Conservation (phyloP, 805 yeast species). For the Yamadazyma akitaensis region DNA sequence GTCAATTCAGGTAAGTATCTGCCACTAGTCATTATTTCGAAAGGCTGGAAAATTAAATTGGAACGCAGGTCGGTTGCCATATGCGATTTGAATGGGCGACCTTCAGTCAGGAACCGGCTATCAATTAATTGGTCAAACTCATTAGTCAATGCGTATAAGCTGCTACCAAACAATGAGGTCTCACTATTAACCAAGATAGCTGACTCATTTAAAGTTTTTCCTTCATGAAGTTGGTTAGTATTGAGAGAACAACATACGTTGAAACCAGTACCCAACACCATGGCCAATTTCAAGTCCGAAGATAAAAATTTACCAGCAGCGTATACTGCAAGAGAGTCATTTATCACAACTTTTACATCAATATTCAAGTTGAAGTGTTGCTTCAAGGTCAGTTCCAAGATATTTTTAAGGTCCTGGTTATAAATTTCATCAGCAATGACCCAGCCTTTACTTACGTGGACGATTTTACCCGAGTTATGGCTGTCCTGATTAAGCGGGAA, state of each 20-base stretch:
- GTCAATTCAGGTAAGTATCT: slow-evolving; percentile 54
- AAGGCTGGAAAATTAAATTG: slow-evolving; percentile 46
- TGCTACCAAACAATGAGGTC: slow-evolving; percentile 51
- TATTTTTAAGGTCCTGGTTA: slow-evolving; percentile 37
- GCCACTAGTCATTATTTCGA: slow-evolving; percentile 54
- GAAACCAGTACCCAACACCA: slow-evolving; percentile 69
- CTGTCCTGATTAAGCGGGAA: slow-evolving; percentile 47
- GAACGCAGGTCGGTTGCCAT: slow-evolving; percentile 23
- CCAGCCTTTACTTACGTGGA: slow-evolving; percentile 63
- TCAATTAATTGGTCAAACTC: slow-evolving; percentile 41
- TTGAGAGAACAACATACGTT: slow-evolving; percentile 47
- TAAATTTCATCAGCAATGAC: slow-evolving; percentile 40
- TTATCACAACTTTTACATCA: slow-evolving; percentile 46
- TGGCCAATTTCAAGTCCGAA: slow-evolving; percentile 40
- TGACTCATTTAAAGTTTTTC: slow-evolving; percentile 13
- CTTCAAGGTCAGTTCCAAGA: slow-evolving; percentile 36
- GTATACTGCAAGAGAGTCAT: slow-evolving; percentile 66
- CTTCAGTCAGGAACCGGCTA: slow-evolving; percentile 11
- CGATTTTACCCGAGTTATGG: slow-evolving; percentile 44
- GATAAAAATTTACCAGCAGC: slow-evolving; percentile 48
- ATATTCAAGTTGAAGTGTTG: slow-evolving; percentile 23
- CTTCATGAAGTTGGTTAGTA: slow-evolving; percentile 15
- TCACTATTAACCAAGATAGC: slow-evolving; percentile 47
- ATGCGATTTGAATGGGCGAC: slow-evolving; percentile 23
- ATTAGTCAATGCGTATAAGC: slow-evolving; percentile 30